Base-by-base conservation (phyloP, 768 basidiomycete genomes). In the Neoboletus brunneissimus region DNA sequence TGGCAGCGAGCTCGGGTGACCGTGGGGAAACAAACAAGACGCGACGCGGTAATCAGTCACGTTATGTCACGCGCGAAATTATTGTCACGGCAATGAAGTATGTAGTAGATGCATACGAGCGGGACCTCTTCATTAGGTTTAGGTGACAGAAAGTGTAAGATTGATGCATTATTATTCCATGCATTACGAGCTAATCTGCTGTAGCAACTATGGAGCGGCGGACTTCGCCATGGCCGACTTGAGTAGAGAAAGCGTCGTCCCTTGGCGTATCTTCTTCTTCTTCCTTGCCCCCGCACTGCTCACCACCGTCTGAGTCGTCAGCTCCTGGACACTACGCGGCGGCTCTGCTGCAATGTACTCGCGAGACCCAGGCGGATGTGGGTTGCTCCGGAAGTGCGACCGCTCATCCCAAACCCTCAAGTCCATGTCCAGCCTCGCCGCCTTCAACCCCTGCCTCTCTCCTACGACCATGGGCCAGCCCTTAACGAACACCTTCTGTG, bases 401-500 rank as follows among this genome's bases (percentile, higher is more conserved):
- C 64, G 55, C 32, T 55, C 54, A 10, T 64, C 63, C 57, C 65
- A 67, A 58, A 75, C 62, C 55, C 63, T 57, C 34, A 79, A 66
- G 12, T 67, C 53, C 41, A 74, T 56, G 0, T 61, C 59, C 38
- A 85, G 38, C 16, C 48, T 67, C 35, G 75, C 72, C 5, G 63
- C 72, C 66, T 75, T 69, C 59, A 78, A 58, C 7, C 75, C 79
- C 63, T 76, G 62, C 43, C 77, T 73, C 32, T 63, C 50, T 10
- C 78, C 81, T 20, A 85, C 83, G 32, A 80, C 77, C 18, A 48
- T 50, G 7, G 86, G 86, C 37, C 75, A 73, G 1, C 51, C 25
- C 1, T 52, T 35, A 15, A 87, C 58, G n/a, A 48, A 44, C 23
- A 67, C 64, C 22, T 57, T 48, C 27, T 61, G 55, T 34, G 68